Conservation (phyloP, 2,329 filamentous ascomycete genomes). For the Myriangium duriaei region DNA sequence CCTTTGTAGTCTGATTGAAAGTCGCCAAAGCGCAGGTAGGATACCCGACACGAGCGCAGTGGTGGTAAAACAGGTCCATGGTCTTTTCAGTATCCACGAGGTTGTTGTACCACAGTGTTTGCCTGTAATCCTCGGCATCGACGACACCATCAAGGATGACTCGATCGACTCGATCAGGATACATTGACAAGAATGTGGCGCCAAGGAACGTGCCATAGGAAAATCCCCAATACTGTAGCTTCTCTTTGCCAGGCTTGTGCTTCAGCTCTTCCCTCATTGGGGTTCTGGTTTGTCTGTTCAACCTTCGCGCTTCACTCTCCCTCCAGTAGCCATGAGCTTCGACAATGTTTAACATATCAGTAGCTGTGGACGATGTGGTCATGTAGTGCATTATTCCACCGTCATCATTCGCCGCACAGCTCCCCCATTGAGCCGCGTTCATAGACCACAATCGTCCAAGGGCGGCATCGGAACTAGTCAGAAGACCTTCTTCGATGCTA, state of each 20-base stretch:
- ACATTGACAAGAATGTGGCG: slow-evolving; percentile 30
- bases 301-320: slow-evolving; percentile 10
- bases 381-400: slow-evolving; percentile 28
- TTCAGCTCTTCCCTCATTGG: neutral
- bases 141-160: slow-evolving; percentile 36
- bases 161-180: slow-evolving; percentile 25
- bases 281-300: too few species aligned
- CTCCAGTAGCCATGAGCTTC: slow-evolving; percentile 19
- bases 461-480: slow-evolving; percentile 26
- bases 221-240: slow-evolving; percentile 28
- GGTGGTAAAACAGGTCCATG: slow-evolving; percentile 32
- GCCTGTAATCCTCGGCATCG: slow-evolving; percentile 26
- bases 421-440: slow-evolving; percentile 22
- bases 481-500: slow-evolving; percentile 23
- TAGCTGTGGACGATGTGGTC: slow-evolving; percentile 34
- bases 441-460: slow-evolving; percentile 32
- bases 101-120: slow-evolving; percentile 27
- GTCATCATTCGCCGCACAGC: slow-evolving; percentile 16
- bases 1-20: slow-evolving; percentile 15
- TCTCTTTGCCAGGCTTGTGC: slow-evolving; percentile 19
- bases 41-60: slow-evolving; percentile 31
- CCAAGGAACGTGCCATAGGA: slow-evolving; percentile 37
- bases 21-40: slow-evolving; percentile 26
- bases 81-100: slow-evolving; percentile 33
- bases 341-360: slow-evolving; percentile 38